phyloP scores from a whole-genome alignment of 352 stramenopile species.

The Phytophthora multivora region DNA sequence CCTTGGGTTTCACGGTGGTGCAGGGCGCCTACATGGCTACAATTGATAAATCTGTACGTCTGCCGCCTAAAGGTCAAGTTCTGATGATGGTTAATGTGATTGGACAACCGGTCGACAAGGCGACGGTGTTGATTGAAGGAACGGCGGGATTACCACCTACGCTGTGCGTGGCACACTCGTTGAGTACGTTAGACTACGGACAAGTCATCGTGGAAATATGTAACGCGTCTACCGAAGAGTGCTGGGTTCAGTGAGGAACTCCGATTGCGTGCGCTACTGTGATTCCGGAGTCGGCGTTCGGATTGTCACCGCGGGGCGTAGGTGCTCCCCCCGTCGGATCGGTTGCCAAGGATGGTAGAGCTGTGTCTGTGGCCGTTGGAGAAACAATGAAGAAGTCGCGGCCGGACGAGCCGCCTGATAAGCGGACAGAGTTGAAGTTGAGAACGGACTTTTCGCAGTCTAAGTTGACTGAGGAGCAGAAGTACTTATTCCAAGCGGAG shows the following conservation, averaged over 20 bases:
- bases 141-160: neutral
- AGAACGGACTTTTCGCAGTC: neutral
- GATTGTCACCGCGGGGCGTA: neutral
- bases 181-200: neutral
- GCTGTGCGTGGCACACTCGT: neutral
- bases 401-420: neutral
- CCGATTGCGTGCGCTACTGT: neutral
- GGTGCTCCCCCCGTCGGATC: no score
- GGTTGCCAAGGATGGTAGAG: neutral
- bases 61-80: neutral
- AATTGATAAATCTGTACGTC: neutral
- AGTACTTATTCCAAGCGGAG: no score
- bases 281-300: slow-evolving; percentile 3
- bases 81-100: neutral
- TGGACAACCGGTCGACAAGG: neutral
- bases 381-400: neutral
- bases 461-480: no score
- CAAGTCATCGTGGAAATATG: neutral
- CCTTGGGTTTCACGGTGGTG: slow-evolving; percentile 2
- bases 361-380: neutral
- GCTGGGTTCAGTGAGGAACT: slow-evolving; percentile 2
- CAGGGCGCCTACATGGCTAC: neutral
- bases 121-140: neutral
- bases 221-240: slow-evolving; percentile 9
- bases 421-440: neutral